These are phyloP conservation scores for Odontarrhena argentea DNA, from an alignment of 345 rosid species.

Conservation along the genomic window DNA sequence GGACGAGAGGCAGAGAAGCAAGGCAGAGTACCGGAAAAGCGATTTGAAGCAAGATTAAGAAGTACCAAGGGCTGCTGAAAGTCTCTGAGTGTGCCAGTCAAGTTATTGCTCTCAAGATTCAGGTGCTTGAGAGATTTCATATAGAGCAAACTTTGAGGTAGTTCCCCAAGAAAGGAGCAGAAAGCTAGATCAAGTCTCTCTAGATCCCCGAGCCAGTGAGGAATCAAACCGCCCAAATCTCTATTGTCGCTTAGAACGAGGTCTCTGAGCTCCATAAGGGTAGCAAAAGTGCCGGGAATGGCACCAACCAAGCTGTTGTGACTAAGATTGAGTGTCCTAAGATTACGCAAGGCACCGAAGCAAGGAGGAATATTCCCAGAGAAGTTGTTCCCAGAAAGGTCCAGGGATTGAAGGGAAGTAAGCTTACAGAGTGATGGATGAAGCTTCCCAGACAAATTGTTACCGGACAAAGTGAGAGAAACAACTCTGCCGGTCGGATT, in stretches of 20 bases:
- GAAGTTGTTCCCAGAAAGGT: constrained; percentile 60
- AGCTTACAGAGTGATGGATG: constrained; percentile 65
- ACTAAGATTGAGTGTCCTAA: constrained; percentile 70
- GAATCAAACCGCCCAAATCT: constrained; percentile 60
- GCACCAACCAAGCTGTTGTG: constrained; percentile 58
- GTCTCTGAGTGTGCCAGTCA: constrained; percentile 62
- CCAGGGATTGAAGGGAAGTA: constrained; percentile 52
- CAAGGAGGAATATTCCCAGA: constrained; percentile 67
- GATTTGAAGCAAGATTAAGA: constrained; percentile 74
- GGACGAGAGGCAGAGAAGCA: constrained; percentile 66
- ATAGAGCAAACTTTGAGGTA: constrained; percentile 60
- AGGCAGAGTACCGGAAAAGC: constrained; percentile 77
- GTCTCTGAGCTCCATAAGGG: constrained; percentile 58
- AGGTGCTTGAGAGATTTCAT: constrained; percentile 59
- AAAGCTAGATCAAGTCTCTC: constrained; percentile 73
- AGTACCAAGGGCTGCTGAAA: constrained; percentile 62
- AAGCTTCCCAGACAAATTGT: constrained; percentile 65
- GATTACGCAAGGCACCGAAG: constrained; percentile 55
- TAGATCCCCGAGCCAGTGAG: constrained; percentile 71
- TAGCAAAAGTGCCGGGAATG: constrained; percentile 52
- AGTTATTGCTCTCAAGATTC: constrained; percentile 64
- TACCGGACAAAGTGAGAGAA: constrained; percentile 54
- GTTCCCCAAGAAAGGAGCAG: constrained; percentile 64
- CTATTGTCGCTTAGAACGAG: constrained; percentile 59
- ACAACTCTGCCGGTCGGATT: constrained; percentile 59